phyloP scores from a whole-genome alignment of 768 basidiomycete species.

The Tricholoma hemisulphureum region DNA sequence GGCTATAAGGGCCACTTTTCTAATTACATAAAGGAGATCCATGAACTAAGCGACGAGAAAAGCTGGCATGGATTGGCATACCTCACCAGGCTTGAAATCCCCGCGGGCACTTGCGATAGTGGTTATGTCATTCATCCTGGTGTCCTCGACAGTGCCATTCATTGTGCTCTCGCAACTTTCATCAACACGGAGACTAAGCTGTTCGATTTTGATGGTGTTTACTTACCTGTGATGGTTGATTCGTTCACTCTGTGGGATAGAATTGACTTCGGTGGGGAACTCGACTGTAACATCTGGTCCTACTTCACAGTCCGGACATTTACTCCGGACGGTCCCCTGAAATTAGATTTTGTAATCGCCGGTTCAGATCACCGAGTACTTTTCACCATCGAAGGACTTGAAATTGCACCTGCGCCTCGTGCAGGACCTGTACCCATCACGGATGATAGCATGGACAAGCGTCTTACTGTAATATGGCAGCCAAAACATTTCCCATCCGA shows the following conservation, averaged over 20 bases:
- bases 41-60: background rate
- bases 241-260: slow-evolving; percentile 6
- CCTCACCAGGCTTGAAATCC: background rate
- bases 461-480: background rate
- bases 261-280: background rate
- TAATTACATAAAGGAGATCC: slow-evolving; percentile 1
- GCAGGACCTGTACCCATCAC: background rate
- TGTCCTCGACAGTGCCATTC: slow-evolving; percentile 8
- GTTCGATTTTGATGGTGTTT: slow-evolving; percentile 1
- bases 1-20: background rate
- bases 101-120: background rate
- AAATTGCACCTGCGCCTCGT: background rate
- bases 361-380: background rate
- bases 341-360: background rate
- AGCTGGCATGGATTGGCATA: slow-evolving; percentile 1
- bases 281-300: background rate
- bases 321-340: background rate
- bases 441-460: background rate
- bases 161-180: slow-evolving; percentile 4
- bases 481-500: background rate
- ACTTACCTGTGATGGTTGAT: slow-evolving; percentile 3
- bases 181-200: slow-evolving; percentile 3
- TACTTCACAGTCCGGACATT: background rate
- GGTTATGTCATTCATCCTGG: slow-evolving; percentile 11
- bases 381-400: slow-evolving; percentile 1